Base-by-base conservation (phyloP, 176 grass and related monocot species). In the Saccharum officinarum region DNA sequence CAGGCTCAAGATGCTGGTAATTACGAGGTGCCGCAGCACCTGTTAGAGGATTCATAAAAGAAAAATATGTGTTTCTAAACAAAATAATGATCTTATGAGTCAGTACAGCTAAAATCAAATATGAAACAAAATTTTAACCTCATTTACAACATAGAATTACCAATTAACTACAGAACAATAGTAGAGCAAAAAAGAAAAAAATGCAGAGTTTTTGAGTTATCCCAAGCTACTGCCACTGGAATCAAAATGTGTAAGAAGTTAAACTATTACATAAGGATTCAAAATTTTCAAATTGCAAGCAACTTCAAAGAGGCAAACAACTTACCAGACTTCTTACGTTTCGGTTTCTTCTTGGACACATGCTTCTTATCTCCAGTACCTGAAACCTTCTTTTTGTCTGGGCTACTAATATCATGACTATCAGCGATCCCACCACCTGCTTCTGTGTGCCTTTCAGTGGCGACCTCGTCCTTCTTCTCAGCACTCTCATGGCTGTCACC, bases 251-350 rank as follows among this genome's bases (percentile, higher is more conserved):
- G 11, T 52, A 39, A 22, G 4, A 46, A 70, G 10, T 42, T 81
- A 7, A 76, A 33, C 49, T 62, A 30, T 9, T 62, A 66, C 38
- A 26, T 28, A 25, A 69, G 66, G 72, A 37, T 61, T 66, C 10
- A 38, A 45, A 38, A 60, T 74, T 68, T 79, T 49, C 10, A 23
- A 50, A 36, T n/a, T 26, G 7, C 6, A 11, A 34, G 45, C n/a
- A 69, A 83, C 59, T 69, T 80, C 25, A 10, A 70, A 33, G 31
- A 61, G 39, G 63, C 23, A 80, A 57, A 47, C 15, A 80, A 90
- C 91, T 90, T 73, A 98, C 95, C 85, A 82, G 93, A 75, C 63
- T 90, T 90, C 57, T 98, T 98, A 17, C 37, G 93, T 44, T 91
- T 91, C 39, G 84, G 61, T 87, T 96, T 99, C 84, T 89, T 96